Base-by-base conservation (phyloP, 768 basidiomycete genomes). In the Mycena vitilis region DNA sequence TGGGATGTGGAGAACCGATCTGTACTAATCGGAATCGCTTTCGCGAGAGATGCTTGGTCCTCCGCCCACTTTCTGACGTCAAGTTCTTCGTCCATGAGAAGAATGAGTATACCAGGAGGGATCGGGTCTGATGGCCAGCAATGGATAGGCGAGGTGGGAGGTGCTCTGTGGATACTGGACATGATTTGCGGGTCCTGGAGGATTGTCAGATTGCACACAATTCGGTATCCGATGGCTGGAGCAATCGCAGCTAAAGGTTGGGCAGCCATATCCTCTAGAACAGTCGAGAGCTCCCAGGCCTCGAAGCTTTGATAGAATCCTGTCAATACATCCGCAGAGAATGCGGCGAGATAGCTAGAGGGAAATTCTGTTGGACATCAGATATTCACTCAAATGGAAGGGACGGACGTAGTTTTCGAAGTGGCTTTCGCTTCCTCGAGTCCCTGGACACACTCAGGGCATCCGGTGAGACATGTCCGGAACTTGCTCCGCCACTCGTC, bases 281-380 rank as follows among this genome's bases (percentile, higher is more conserved):
- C 84, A 30, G 85, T 74, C 12, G 77, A 69, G 4, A 87, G 77
- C 73, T 95, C 91, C 89, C 92, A 95, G 40, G 80, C 77, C 63
- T 91, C 88, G 53, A 95, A 89, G 25, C 78, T 85, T 20, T 71
- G 70, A 74, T 89, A 92, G 77, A 96, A 96, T 42, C 77, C 78
- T 22, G 79, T 76, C 58, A 92, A 75, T 44, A 86, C 78, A 22
- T 81, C 75, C 1, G 82, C 81, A 1, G 82, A 73, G 76, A 91
- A 95, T 2, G 88, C 88, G 16, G 87, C 89, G 72, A 96, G 89
- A 77, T 92, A 96, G 63, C 94, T 96, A 68, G 34, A 66, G 40
- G 68, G 58, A 64, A 72, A 65, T 15, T 66, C 64, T 5, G 30
- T 63, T 74, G 66, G 75, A 71, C 22, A 22, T 60, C 13, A 18